Conservation (phyloP, 768 basidiomycete species). For the Boletus vinaceobasis region DNA sequence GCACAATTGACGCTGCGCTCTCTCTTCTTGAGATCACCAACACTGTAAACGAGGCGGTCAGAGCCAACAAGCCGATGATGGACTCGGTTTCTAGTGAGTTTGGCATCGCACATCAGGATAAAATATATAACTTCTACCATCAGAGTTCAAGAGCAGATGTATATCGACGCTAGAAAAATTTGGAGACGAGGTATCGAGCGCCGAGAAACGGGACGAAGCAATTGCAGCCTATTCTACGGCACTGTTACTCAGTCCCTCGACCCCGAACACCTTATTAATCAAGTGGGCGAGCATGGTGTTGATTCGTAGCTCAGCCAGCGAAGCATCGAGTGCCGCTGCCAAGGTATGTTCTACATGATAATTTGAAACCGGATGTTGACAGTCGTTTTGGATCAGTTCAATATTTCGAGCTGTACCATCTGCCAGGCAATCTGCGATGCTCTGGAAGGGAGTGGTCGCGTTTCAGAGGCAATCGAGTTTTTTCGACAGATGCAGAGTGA, state of each 20-base stretch:
- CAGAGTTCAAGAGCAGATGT: conserved; percentile 5
- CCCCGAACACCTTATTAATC: background rate
- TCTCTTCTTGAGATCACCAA: background rate
- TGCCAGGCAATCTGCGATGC: background rate
- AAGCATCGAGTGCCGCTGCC: background rate
- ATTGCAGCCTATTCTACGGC: background rate
- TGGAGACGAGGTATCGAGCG: background rate
- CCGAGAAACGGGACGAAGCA: background rate
- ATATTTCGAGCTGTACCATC: background rate
- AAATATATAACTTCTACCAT: too few relatives aligned
- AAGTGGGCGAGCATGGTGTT: background rate
- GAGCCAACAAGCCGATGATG: background rate
- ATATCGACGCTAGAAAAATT: background rate
- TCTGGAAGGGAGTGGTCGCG: background rate
- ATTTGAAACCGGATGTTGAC: too few relatives aligned
- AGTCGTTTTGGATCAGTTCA: background rate
- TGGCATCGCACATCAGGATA: background rate
- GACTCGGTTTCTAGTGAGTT: conserved; percentile 4
- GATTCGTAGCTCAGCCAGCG: background rate
- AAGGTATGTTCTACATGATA: background rate
- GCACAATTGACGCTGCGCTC: conserved; percentile 1
- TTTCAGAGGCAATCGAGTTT: background rate
- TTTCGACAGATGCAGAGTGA: background rate
- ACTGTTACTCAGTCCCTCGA: background rate
- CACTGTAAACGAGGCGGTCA: background rate